Percentiles rank a stretch among this genome's conserved stretches.
Conservation (phyloP, 73 alveolate species). For the Tetrahymena malaccensis region DNA sequence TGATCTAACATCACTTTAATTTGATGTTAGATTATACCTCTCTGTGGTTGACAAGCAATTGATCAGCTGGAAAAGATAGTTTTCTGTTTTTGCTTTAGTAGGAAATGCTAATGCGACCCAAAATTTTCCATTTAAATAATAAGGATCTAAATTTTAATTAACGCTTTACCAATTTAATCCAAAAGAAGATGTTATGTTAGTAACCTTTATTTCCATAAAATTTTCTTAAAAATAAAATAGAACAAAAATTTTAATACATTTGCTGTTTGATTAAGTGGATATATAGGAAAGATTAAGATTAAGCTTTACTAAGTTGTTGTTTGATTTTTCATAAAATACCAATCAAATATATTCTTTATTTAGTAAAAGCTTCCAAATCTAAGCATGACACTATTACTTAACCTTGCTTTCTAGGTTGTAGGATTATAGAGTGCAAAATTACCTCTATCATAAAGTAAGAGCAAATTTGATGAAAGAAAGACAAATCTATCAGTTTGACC, state of each 20-base stretch:
- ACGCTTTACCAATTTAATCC: not conserved
- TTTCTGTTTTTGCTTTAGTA: not conserved
- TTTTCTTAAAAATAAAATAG: not conserved
- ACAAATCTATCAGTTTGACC: not conserved
- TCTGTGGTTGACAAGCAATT: not conserved
- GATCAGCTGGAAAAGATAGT: not conserved
- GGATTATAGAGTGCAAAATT: not conserved
- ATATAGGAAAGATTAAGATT: too few species aligned
- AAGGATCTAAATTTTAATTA: not conserved
- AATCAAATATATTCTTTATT: too few species aligned
- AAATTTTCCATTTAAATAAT: not conserved
- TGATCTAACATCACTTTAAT: not conserved
- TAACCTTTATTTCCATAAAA: too few species aligned
- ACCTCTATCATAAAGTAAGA: not conserved
- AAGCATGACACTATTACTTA: too few species aligned
- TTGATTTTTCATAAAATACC: too few species aligned
- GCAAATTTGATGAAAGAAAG: not conserved
- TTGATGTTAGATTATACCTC: not conserved
- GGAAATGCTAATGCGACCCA: not conserved
- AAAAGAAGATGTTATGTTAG: not conserved
- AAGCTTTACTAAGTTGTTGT: too few species aligned
- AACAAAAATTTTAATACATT: not conserved
- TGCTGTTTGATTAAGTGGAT: too few species aligned
- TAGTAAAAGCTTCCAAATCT: too few species aligned
- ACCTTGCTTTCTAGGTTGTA: not conserved